Evolutionary conservation across 306 rosid genomes (phyloP), one percentile per base, ranked within the genome.

Genomic region (Sicyos edulis): DNA sequence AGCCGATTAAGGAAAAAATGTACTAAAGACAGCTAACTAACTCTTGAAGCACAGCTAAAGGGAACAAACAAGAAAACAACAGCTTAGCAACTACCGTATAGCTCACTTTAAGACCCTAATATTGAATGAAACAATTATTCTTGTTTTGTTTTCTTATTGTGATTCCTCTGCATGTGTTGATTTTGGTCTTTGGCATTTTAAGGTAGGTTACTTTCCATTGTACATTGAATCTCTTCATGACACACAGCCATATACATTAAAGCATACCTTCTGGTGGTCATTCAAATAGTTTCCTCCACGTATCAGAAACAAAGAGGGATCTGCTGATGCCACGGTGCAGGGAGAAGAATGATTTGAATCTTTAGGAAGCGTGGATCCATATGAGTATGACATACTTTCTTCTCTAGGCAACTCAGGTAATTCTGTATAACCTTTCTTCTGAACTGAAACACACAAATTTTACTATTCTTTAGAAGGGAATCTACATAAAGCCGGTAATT

Each of bases 271-370:
- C 7, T 76, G 84, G 53, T 79, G 73, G 68, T 88, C 96, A 70
- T 34, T 83, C 45, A 88, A 83, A 78, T 86, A 92, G 74, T 54
- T 83, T 85, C 79, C 81, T 20, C 96, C 97, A 8, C 97, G 89
- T 63, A 92, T 81, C 76, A 89, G 74, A 85, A 88, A 92, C 34
- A 85, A 85, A 70, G 97, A 89, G 70, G 97, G 88, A 76, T 92
- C 97, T 64, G 88, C 79, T 73, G 81, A 67, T 56, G 95, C 83
- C 92, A 91, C 88, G 55, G 82, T 83, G 78, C 92, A 85, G 29
- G 89, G 95, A 73, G 66, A 76, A 75, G 81, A 64, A 78, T 80
- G 85, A 75, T 34, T 89, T 29, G 86, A 45, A 80, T 92, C 96
- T 51, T 82, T 81, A 24, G 54, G 88, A 74, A 92, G 97, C 24